Conservation (phyloP, 441 rosid genomes). For the Kokia cookei region DNA sequence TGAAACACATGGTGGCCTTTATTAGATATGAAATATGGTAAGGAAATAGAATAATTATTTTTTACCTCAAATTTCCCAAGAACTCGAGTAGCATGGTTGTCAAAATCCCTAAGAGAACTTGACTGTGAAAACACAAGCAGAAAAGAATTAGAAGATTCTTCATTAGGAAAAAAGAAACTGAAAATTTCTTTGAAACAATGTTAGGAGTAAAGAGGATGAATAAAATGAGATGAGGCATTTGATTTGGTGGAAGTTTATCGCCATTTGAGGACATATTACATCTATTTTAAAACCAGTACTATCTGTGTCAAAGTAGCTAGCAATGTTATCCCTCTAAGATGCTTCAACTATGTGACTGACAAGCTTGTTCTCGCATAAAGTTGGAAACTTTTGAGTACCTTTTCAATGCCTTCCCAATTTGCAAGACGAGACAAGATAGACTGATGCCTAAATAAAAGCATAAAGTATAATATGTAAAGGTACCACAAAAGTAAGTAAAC, state of each 20-base stretch:
- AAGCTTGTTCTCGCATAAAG: not conserved
- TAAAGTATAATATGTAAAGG: not conserved
- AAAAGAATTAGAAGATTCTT: not conserved
- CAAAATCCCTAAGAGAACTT: constrained; percentile 74
- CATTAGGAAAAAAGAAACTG: not conserved
- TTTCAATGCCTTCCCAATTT: constrained; percentile 82
- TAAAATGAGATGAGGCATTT: not conserved
- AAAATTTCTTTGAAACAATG: not conserved
- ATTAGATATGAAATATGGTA: constrained; percentile 6
- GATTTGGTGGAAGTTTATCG: not conserved
- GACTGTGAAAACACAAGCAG: constrained; percentile 44
- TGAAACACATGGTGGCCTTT: constrained; percentile 23
- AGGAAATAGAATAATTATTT: not conserved
- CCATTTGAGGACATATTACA: not conserved
- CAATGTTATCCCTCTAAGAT: not conserved
- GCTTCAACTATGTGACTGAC: not conserved
- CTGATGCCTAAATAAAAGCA: constrained; percentile 51
- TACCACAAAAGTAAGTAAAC: not conserved
- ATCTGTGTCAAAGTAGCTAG: not conserved
- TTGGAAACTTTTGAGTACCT: constrained; percentile 30
- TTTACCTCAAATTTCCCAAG: constrained; percentile 79
- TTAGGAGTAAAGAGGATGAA: too few species aligned
- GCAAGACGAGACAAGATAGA: constrained; percentile 69
- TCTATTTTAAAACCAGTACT: not conserved
- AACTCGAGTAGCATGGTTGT: constrained; percentile 66